Conservation (phyloP, 345 rosid genomes). For the Aethionema arabicum region DNA sequence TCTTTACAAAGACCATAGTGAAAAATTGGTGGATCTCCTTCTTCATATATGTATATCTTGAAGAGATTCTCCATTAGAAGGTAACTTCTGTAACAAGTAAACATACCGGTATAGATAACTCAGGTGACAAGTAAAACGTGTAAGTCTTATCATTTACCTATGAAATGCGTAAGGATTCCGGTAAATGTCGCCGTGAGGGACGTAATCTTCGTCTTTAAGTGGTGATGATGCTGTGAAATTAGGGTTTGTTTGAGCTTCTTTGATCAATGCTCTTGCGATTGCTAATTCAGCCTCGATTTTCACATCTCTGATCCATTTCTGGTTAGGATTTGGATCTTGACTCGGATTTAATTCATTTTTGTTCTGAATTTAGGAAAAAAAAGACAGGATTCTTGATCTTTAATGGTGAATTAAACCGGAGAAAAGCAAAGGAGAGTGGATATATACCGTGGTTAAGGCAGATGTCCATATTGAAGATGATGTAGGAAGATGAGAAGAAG, state of each 20-base stretch:
- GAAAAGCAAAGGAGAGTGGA: background rate
- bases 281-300: slow-evolving; percentile 46
- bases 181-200: slow-evolving; percentile 51
- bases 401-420: background rate
- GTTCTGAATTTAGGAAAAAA: slow-evolving; percentile 2
- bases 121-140: background rate
- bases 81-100: slow-evolving; percentile 48
- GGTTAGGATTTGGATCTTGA: background rate
- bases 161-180: slow-evolving; percentile 52
- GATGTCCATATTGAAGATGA: slow-evolving; percentile 37
- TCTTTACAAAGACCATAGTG: slow-evolving; percentile 63
- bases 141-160: slow-evolving; percentile 34
- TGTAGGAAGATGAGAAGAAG: slow-evolving; percentile 33
- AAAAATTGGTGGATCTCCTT: slow-evolving; percentile 68
- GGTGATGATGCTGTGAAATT: slow-evolving; percentile 27
- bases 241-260: slow-evolving; percentile 35
- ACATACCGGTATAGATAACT: background rate
- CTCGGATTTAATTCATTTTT: slow-evolving; percentile 25
- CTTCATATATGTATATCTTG: slow-evolving; percentile 59
- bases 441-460: slow-evolving; percentile 22
- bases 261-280: slow-evolving; percentile 52
- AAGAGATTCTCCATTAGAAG: slow-evolving; percentile 58
- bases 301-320: slow-evolving; percentile 32
- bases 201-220: slow-evolving; percentile 37
- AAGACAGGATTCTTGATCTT: background rate